Conservation (phyloP, 129 eudicot genomes). For the Helianthus annuus region HanXRQr2.0-SUNRISE NC_035448.2:176185277-176185776, state of each 20-base stretch:
- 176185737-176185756: not conserved
- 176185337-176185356: too few relatives aligned
- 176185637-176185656: not conserved
- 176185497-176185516: not conserved
- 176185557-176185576: conserved; percentile 91
- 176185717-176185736: not conserved
- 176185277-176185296: too few relatives aligned
- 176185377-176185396: not conserved
- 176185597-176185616: conserved; percentile 97
- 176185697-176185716: not conserved
- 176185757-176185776: not conserved
- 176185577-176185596: conserved; percentile 91
- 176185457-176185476: not conserved
- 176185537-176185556: conserved; percentile 50
- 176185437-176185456: not conserved
- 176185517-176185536: not conserved
- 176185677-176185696: not conserved
- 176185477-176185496: not conserved
- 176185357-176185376: too few relatives aligned
- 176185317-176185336: too few relatives aligned
- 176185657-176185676: not conserved
- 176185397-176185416: not conserved
- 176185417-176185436: not conserved
- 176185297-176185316: too few relatives aligned
- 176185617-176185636: conserved; percentile 27